phyloP scores from a whole-genome alignment of 345 rosid species.

The Geranium brycei region DNA sequence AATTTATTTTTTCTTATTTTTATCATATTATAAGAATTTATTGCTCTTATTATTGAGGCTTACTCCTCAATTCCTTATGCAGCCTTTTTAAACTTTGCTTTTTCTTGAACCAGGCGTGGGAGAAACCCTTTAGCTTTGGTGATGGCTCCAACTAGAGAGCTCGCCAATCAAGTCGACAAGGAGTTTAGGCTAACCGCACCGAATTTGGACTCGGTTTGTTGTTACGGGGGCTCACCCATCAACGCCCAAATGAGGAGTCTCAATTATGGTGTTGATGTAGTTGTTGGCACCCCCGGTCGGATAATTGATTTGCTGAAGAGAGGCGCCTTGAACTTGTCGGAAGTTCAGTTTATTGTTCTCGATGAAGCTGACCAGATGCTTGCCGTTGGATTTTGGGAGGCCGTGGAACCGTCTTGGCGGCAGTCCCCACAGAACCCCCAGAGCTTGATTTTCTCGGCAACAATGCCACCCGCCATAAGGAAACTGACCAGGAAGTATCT shows the following conservation, averaged over 20 bases:
- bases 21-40: not conserved
- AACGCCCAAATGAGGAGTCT: conserved; percentile 60
- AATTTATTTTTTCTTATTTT: too few species aligned
- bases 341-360: conserved; percentile 70
- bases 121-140: conserved; percentile 78
- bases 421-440: conserved; percentile 66
- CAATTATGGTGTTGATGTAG: conserved; percentile 68
- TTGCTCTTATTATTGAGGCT: not conserved
- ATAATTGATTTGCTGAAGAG: conserved; percentile 83
- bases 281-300: conserved; percentile 97
- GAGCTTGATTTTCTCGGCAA: conserved; percentile 89
- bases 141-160: conserved; percentile 94
- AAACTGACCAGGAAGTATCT: conserved; percentile 58
- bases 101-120: conserved; percentile 39
- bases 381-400: conserved; percentile 91
- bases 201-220: conserved; percentile 68
- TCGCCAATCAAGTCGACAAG: conserved; percentile 83
- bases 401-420: conserved; percentile 55
- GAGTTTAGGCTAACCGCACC: conserved; percentile 75
- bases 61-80: not conserved
- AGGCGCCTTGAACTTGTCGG: conserved; percentile 58
- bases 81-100: not conserved
- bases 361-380: conserved; percentile 99
- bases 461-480: conserved; percentile 86
- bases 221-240: conserved; percentile 89